Evolutionary conservation across 768 basidiomycete species (phyloP).

Genomic region (Leccinellum rugosiceps): DNA sequence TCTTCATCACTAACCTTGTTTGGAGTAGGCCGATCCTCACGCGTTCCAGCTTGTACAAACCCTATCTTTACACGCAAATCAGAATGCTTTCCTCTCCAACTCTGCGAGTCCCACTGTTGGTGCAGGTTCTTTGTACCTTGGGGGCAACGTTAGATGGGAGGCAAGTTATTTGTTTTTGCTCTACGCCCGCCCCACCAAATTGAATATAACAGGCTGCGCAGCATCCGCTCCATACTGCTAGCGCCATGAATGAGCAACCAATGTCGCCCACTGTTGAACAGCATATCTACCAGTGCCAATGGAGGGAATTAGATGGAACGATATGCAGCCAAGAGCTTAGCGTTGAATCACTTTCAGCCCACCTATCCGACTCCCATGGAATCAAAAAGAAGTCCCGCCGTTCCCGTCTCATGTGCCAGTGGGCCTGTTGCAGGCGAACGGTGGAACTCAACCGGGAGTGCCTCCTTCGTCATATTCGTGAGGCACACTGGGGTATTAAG

Average conservation of each 20-base stretch:
- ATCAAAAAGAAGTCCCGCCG: slow-evolving; percentile 8
- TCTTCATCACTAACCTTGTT: background rate
- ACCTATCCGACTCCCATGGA: slow-evolving; percentile 13
- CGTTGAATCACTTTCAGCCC: background rate
- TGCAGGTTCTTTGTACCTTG: too few relatives aligned
- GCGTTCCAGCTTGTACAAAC: too few relatives aligned
- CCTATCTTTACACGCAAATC: background rate
- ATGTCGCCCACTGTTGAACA: too few relatives aligned
- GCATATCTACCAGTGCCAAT: background rate
- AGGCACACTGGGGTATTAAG: slow-evolving; percentile 13
- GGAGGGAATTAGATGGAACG: slow-evolving; percentile 1
- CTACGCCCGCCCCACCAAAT: background rate
- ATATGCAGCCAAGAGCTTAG: slow-evolving; percentile 4
- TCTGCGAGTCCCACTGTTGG: too few relatives aligned
- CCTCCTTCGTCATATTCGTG: slow-evolving; percentile 16
- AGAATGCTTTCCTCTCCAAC: background rate
- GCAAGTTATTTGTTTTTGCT: background rate
- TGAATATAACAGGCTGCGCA: background rate
- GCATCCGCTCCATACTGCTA: background rate
- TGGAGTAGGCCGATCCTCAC: background rate
- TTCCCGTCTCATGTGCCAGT: background rate
- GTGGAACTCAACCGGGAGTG: slow-evolving; percentile 15
- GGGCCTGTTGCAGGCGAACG: slow-evolving; percentile 8
- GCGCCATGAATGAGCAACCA: background rate
- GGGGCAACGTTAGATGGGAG: background rate